Evolutionary conservation across 2,329 filamentous ascomycete genomes (phyloP).

Genomic region (Chaetomium olivaceum): DNA sequence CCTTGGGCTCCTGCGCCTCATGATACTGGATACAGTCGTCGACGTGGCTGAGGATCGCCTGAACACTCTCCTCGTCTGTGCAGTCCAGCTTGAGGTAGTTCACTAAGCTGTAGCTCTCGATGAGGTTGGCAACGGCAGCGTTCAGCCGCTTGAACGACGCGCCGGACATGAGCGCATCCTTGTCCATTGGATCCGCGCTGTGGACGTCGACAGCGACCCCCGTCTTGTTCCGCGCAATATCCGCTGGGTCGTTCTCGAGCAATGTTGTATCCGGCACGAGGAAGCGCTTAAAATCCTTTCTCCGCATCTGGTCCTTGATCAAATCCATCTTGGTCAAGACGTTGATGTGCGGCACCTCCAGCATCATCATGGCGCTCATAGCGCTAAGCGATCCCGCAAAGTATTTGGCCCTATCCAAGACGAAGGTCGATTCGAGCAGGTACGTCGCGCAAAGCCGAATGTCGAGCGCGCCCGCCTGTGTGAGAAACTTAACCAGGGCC

Average conservation of each 20-base stretch:
- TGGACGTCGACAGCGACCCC: conserved; percentile 52
- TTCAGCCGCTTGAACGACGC: conserved; percentile 81
- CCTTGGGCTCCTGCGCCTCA: conserved; percentile 87
- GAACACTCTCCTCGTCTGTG: conserved; percentile 89
- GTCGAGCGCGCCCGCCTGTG: conserved; percentile 76
- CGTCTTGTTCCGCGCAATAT: conserved; percentile 46
- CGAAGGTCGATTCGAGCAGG: conserved; percentile 91
- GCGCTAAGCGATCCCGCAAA: conserved; percentile 93
- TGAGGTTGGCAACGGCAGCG: conserved; percentile 82
- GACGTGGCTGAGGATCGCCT: conserved; percentile 81
- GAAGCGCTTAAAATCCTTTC: conserved; percentile 86
- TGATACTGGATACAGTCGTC: conserved; percentile 93
- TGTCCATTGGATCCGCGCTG: conserved; percentile 62
- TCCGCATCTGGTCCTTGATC: conserved; percentile 83
- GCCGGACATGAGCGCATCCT: conserved; percentile 74
- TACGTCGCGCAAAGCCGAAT: conserved; percentile 92
- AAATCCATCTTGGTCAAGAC: conserved; percentile 98
- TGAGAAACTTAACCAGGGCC: conserved; percentile 77
- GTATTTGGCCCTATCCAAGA: conserved; percentile 94
- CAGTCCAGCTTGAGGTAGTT: conserved; percentile 89
- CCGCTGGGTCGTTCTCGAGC: conserved; percentile 74
- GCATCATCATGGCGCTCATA: conserved; percentile 99
- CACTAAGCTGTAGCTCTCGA: conserved; percentile 98
- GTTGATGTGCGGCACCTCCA: conserved; percentile 95
- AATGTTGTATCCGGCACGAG: conserved; percentile 81